Evolutionary conservation across 208 protist species (phyloP).

Genomic region (Leishmania amazonensis): DNA sequence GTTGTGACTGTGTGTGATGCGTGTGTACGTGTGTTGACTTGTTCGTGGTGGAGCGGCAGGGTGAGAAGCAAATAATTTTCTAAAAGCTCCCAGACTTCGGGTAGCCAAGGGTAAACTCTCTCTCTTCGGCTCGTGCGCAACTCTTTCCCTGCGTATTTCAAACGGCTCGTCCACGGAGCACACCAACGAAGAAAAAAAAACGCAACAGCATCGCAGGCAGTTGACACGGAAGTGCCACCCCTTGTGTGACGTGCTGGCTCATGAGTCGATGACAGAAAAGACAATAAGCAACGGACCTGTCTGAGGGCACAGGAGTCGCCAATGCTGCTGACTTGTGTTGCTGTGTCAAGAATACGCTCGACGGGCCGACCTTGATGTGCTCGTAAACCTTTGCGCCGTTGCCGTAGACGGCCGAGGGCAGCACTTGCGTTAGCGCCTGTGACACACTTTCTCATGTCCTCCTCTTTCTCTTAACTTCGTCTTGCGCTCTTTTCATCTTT

Average conservation of each 20-base stretch:
- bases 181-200: not conserved
- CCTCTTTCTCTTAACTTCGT: constrained; percentile 11
- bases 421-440: too few relatives aligned
- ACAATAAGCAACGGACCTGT: not conserved
- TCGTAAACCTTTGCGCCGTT: not conserved
- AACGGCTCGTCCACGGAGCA: not conserved
- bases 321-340: not conserved
- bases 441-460: not conserved
- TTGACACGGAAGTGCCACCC: not conserved
- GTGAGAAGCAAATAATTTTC: not conserved
- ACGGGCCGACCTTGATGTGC: not conserved
- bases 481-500: not conserved
- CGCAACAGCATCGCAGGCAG: not conserved
- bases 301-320: not conserved
- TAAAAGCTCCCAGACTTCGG: not conserved
- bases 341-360: not conserved
- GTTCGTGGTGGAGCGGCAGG: not conserved
- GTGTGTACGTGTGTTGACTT: not conserved
- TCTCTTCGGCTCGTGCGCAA: not conserved
- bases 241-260: not conserved
- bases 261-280: not conserved
- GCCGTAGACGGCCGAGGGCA: not conserved
- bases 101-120: not conserved
- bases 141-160: not conserved
- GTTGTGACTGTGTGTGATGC: not conserved